Conservation (phyloP, 768 basidiomycete genomes). For the Kondoa subrosea region DNA sequence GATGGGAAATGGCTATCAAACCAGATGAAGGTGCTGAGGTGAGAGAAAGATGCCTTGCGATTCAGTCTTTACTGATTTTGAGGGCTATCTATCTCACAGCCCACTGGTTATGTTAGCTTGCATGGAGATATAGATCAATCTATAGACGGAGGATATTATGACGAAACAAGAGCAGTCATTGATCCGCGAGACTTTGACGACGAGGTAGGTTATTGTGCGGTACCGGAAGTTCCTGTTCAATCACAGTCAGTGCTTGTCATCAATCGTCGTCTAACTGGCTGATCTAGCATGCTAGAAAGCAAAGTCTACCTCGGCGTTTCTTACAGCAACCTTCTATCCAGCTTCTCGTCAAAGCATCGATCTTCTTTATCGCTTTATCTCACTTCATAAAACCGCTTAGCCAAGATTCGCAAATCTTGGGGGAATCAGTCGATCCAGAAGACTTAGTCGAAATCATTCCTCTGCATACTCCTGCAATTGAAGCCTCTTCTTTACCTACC, state of each 20-base stretch:
- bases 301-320: not conserved
- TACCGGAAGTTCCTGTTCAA: too few species aligned
- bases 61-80: not conserved
- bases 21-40: not conserved
- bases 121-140: not conserved
- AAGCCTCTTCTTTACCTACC: not conserved
- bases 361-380: not conserved
- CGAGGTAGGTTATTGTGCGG: too few species aligned
- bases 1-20: not conserved
- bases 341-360: not conserved
- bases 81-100: not conserved
- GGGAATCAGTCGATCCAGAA: not conserved
- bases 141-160: not conserved
- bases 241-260: not conserved
- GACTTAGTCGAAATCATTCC: not conserved
- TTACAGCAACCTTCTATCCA: not conserved
- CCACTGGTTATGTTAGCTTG: not conserved
- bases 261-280: not conserved
- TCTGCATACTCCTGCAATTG: not conserved
- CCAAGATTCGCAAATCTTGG: not conserved
- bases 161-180: not conserved
- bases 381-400: not conserved
- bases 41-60: too few species aligned
- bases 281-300: not conserved
- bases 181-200: not conserved